Conservation (phyloP, 2,329 filamentous ascomycete species). For the Leptoxyphium fumago region DNA sequence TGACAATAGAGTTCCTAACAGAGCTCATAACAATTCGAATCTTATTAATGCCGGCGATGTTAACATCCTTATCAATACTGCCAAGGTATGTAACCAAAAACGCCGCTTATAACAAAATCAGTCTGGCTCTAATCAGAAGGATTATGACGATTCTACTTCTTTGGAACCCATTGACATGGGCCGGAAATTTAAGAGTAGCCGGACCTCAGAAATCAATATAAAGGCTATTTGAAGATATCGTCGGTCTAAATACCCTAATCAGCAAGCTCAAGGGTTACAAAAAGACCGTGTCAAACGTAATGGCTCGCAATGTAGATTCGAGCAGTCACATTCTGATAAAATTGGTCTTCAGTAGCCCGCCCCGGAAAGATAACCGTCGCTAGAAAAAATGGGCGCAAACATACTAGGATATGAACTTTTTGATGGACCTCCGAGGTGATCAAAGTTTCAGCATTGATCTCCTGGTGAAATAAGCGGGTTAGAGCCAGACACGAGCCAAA, state of each 20-base stretch:
- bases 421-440: conserved; percentile 44
- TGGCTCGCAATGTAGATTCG: conserved; percentile 38
- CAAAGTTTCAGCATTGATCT: conserved; percentile 54
- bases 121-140: conserved; percentile 1
- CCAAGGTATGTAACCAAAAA: conserved; percentile 39
- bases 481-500: conserved; percentile 58
- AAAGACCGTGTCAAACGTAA: conserved; percentile 36
- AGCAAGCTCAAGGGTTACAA: conserved; percentile 41
- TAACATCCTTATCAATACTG: conserved; percentile 48
- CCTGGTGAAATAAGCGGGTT: conserved; percentile 53
- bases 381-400: conserved; percentile 57
- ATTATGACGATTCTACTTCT: conserved; percentile 13
- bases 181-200: conserved; percentile 40
- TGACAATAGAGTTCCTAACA: conserved; percentile 45
- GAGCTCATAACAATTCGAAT: conserved; percentile 47
- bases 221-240: conserved; percentile 41
- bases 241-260: conserved; percentile 45
- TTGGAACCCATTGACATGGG: conserved; percentile 42
- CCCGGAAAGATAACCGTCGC: conserved; percentile 63
- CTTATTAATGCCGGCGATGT: conserved; percentile 65
- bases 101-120: conserved; percentile 16
- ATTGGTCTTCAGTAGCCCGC: conserved; percentile 53
- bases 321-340: conserved; percentile 47
- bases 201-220: conserved; percentile 35
- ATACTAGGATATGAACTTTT: conserved; percentile 59